These are phyloP conservation scores for Acer negundo DNA, from an alignment of 345 rosid species.

Conservation along the genomic window DNA sequence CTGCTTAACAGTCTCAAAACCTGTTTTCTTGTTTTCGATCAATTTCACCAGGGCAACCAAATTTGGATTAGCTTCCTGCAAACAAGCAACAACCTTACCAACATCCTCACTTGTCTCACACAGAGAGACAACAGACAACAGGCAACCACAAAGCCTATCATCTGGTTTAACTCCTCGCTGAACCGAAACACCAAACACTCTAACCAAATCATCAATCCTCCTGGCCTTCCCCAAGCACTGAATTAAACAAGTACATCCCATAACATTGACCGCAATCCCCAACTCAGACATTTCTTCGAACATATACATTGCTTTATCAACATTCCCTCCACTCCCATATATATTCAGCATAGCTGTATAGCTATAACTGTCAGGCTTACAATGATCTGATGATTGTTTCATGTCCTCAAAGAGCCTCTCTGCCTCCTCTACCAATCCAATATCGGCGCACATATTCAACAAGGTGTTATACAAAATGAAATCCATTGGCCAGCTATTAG, in stretches of 20 bases:
- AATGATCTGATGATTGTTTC: constrained; percentile 58
- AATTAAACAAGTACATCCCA: constrained; percentile 89
- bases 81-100: constrained; percentile 64
- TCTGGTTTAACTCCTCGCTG: constrained; percentile 66
- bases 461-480: constrained; percentile 77
- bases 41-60: constrained; percentile 56
- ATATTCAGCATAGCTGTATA: constrained; percentile 87
- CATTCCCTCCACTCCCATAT: constrained; percentile 79
- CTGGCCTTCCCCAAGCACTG: constrained; percentile 78
- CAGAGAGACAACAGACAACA: constrained; percentile 73
- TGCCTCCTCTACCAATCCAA: constrained; percentile 85
- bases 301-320: constrained; percentile 63
- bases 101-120: constrained; percentile 58
- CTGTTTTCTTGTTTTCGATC: constrained; percentile 44
- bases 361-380: constrained; percentile 81
- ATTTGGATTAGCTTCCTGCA: constrained; percentile 64
- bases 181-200: constrained; percentile 51
- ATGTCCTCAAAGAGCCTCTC: constrained; percentile 77
- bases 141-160: constrained; percentile 86
- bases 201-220: constrained; percentile 66
- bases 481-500: constrained; percentile 78
- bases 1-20: constrained; percentile 54
- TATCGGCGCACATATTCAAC: constrained; percentile 91
- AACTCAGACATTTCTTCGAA: constrained; percentile 62
- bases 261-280: constrained; percentile 70